Conservation (phyloP, 192 early-diverging fungal genomes). For the Mortierella alpina region DNA sequence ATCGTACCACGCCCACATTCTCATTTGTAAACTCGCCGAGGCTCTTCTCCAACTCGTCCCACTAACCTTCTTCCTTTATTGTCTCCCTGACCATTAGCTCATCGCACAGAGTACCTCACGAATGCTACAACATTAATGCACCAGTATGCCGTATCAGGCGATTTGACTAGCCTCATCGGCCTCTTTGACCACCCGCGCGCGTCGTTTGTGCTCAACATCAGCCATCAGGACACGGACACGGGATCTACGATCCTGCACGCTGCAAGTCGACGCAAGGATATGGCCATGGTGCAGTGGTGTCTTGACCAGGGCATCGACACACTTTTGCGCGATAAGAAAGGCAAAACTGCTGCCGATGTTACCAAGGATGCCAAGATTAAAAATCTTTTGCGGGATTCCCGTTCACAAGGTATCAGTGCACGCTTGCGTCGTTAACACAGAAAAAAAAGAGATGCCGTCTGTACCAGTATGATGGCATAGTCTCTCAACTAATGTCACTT, state of each 20-base stretch:
- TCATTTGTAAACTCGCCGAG: neutral
- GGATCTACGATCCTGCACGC: constrained; percentile 78
- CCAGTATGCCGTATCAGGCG: constrained; percentile 55
- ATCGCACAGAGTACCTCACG: constrained; percentile 65
- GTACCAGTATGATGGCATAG: too few relatives aligned
- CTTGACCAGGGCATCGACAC: constrained; percentile 82
- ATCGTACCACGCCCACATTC: neutral
- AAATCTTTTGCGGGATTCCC: constrained; percentile 57
- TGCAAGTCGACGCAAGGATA: constrained; percentile 69
- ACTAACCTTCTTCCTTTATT: neutral
- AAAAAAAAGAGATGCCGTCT: constrained; percentile 1
- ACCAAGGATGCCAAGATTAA: constrained; percentile 63
- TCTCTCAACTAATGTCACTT: neutral
- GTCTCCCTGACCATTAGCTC: constrained; percentile 19
- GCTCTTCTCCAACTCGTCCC: too few relatives aligned
- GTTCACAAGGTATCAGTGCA: constrained; percentile 31
- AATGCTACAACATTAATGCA: constrained; percentile 62
- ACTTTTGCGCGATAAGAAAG: constrained; percentile 73
- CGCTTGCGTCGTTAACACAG: neutral
- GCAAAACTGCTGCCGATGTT: constrained; percentile 68
- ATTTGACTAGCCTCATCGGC: constrained; percentile 46
- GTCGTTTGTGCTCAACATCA: constrained; percentile 73
- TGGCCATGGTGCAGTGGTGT: constrained; percentile 76
- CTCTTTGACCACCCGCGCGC: constrained; percentile 66
- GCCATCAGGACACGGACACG: constrained; percentile 68